Base-by-base conservation (phyloP, 148 eudicot genomes). In the Polygonum maritimum region DNA sequence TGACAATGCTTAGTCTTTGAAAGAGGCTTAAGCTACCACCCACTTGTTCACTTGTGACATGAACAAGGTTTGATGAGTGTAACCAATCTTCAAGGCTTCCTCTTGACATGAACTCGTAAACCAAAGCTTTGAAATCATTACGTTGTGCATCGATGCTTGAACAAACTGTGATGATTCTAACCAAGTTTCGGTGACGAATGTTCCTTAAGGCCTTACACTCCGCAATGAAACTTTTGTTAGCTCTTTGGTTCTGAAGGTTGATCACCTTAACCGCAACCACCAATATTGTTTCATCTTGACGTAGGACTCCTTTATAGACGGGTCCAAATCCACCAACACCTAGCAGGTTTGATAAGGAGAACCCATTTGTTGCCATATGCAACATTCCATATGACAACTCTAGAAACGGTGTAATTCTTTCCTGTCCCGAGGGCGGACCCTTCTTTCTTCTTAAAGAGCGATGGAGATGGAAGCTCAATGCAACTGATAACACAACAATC, bases 311-410 rank as follows among this genome's bases (percentile, higher is more conserved):
- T 69, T 63, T 82, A 63, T 79, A 82, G 2, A 82, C 84, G 19
- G 58, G 55, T 19, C 84, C 84, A 73, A 52, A 79, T 2, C 74
- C 47, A 14, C 84, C 81, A 1, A 76, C 73, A 3, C 81, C 84
- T 54, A 79, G 31, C 31, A 79, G 2, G 69, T 73, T 73, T 62
- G 71, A 76, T 0, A 45, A 8, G 21, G 81, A 82, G 62, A 82
- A 82, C 70, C 75, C 81, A 31, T 82, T 45, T 54, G 84, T 82
- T 8, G 79, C 75, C 71, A 19, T 73, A 0, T 38, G 51, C 11
- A 82, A 67, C 22, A 16, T 76, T 19, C 65, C 47, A 52, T 82
- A 79, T 16, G 84, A 82, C 4, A 82, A 11, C 2, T 51, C 55
- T 2, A 16, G 55, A 62, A 76, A 44, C 5, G 74, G 19, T 21